Conservation (phyloP, 305 asterid genomes). For the Stenogyne calaminthoides region DNA sequence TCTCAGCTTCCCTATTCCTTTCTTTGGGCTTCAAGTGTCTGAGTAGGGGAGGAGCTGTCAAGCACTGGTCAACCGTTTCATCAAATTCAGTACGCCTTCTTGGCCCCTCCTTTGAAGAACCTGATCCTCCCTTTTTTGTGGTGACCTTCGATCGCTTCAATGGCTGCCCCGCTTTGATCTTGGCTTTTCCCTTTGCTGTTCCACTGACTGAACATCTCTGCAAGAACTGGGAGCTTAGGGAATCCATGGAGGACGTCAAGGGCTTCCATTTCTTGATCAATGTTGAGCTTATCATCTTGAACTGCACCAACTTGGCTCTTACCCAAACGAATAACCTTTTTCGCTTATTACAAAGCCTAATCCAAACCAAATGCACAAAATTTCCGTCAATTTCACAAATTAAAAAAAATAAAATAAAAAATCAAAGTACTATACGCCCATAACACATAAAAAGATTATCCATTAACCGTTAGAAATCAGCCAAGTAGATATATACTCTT, state of each 20-base stretch:
- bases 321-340: not conserved
- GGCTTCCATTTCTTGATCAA: conserved; percentile 51
- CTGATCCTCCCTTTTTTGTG: conserved; percentile 57
- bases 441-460: not conserved
- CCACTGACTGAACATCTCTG: conserved; percentile 86
- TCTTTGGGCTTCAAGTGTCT: conserved; percentile 78
- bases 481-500: not conserved
- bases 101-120: conserved; percentile 50
- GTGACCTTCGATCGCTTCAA: conserved; percentile 69
- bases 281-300: conserved; percentile 56
- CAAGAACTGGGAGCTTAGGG: conserved; percentile 51
- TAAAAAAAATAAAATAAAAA: not conserved
- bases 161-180: conserved; percentile 57
- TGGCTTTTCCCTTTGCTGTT: conserved; percentile 86
- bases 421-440: not conserved
- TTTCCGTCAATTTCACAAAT: not conserved
- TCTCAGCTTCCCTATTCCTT: conserved; percentile 62
- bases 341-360: conserved; percentile 1
- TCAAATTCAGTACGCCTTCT: conserved; percentile 59
- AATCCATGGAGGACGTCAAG: conserved; percentile 44
- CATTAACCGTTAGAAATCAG: not conserved
- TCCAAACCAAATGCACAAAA: conserved; percentile 23
- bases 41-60: conserved; percentile 63
- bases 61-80: conserved; percentile 66
- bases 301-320: too few relatives aligned